Conservation (phyloP, 257 asterid species). For the Penstemon barbatus region DNA sequence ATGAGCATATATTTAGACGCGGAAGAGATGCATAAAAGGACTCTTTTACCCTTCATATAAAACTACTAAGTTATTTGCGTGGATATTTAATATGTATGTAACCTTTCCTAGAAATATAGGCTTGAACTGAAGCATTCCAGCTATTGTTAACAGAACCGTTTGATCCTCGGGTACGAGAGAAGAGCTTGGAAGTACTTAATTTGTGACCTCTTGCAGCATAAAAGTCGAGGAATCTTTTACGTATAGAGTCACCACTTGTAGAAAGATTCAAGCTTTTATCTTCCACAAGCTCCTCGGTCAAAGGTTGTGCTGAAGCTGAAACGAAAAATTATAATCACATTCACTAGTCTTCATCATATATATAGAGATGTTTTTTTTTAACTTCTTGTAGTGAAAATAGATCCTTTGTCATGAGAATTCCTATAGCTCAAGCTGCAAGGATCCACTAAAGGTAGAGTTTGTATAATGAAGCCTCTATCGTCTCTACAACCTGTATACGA, state of each 20-base stretch:
- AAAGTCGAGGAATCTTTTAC: constrained; percentile 74
- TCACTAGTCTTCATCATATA: background rate
- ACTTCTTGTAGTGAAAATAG: constrained; percentile 48
- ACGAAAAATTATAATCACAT: constrained; percentile 27
- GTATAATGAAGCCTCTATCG: constrained; percentile 39
- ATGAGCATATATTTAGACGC: too few species aligned
- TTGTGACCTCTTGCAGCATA: constrained; percentile 82
- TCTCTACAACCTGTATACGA: constrained; percentile 48
- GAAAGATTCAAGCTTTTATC: constrained; percentile 38
- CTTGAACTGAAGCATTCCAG: constrained; percentile 99
- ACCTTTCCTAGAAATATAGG: constrained; percentile 98
- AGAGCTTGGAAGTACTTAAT: constrained; percentile 88
- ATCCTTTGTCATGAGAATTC: constrained; percentile 23
- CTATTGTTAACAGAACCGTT: constrained; percentile 88
- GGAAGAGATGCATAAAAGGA: too few species aligned
- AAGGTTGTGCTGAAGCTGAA: constrained; percentile 79
- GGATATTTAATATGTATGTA: background rate
- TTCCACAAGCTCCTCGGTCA: constrained; percentile 61
- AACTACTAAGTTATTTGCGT: too few species aligned
- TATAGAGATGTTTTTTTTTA: constrained; percentile 40
- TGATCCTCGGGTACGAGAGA: constrained; percentile 99
- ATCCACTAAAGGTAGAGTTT: constrained; percentile 34
- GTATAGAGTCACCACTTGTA: constrained; percentile 78
- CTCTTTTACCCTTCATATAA: too few species aligned
- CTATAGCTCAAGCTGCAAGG: constrained; percentile 35